Percentiles rank a stretch among this genome's conserved stretches.
phyloP scores from a whole-genome alignment of 2,329 filamentous ascomycete genomes.

The Lachnellula occidentalis region DNA sequence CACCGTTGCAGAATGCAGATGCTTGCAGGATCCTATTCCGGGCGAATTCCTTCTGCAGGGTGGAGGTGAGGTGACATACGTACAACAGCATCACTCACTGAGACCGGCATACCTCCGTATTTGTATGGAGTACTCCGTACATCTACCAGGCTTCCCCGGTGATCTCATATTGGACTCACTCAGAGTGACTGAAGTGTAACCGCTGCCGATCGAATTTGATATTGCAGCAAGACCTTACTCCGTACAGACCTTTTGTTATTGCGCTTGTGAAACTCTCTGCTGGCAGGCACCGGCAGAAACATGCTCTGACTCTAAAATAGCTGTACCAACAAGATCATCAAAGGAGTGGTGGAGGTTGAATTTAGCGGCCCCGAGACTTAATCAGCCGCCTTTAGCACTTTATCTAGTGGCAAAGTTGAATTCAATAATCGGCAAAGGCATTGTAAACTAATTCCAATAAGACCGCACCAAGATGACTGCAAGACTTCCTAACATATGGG shows the following conservation, averaged over 20 bases:
- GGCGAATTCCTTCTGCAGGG: constrained; percentile 15
- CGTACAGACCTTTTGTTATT: constrained; percentile 1
- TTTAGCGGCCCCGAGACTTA: not conserved
- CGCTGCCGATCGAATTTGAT: constrained; percentile 1
- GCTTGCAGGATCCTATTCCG: constrained; percentile 17
- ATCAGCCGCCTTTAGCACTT: not conserved
- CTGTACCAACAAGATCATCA: not conserved
- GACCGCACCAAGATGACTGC: not conserved
- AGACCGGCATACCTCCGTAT: not conserved
- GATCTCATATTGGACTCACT: constrained; percentile 11
- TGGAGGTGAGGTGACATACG: not conserved
- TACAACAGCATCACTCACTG: not conserved
- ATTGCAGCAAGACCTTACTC: not conserved
- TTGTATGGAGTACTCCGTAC: not conserved
- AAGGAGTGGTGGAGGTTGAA: not conserved
- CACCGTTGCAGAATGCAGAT: constrained; percentile 14
- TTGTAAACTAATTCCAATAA: not conserved
- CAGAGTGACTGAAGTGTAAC: constrained; percentile 2
- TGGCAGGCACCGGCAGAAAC: not conserved
- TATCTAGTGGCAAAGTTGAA: not conserved
- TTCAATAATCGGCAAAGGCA: not conserved
- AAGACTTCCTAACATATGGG: not conserved
- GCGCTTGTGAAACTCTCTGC: constrained; percentile 11
- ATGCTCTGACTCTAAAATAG: not conserved
- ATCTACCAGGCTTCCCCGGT: constrained; percentile 9